Evolutionary conservation across 2,329 filamentous ascomycete species (phyloP), one percentile per base, ranked within the genome.

Genomic region (Amauroascus niger): DNA sequence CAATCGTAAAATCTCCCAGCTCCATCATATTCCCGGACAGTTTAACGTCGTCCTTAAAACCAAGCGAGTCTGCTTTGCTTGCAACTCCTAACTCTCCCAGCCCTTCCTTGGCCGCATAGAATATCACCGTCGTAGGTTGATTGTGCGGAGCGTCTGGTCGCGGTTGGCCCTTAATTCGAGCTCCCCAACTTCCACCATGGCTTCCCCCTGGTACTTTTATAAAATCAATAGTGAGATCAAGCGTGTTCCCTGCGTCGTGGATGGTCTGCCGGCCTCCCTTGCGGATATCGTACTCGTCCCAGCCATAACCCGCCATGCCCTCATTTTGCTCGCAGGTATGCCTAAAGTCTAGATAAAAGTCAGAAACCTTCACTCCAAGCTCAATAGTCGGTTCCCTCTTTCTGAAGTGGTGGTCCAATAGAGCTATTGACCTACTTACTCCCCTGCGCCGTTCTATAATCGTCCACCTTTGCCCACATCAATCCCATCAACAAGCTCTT

Each of bases 301-400:
- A 98, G 58, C 93, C 93, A 69, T 98, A 98, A 53, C 91, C 91
- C 46, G 82, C 86, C 79, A 98, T 95, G 60, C 86, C 86, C 67
- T 94, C 88, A 68, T 93, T 81, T 69, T 98, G 93, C 69, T 97
- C 93, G 72, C 93, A 98, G 0, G 93, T 96, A 69, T 95, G 89
- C 59, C 93, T 83, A 63, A 96, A 86, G 62, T 84, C 88, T 93
- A 65, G 53, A 33, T 20, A 41, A 5, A 3, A 26, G 46, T 49
- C 16, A 49, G 45, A 3, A 20, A 7, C 24, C 6, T n/a, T 33
- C n/a, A 8, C 32, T 33, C 2, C 14, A 39, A 37, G 7, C 13
- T 14, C 6, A 9, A n/a, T n/a, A 18, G 4, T 18, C 14, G 5
- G n/a, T 18, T 39, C 2, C 18, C 18, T 16, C 35, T 7, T n/a